Percentiles rank a stretch among this genome's conserved stretches.
Conservation (phyloP, 2,329 filamentous ascomycete genomes). For the Ascochyta pisi region DNA sequence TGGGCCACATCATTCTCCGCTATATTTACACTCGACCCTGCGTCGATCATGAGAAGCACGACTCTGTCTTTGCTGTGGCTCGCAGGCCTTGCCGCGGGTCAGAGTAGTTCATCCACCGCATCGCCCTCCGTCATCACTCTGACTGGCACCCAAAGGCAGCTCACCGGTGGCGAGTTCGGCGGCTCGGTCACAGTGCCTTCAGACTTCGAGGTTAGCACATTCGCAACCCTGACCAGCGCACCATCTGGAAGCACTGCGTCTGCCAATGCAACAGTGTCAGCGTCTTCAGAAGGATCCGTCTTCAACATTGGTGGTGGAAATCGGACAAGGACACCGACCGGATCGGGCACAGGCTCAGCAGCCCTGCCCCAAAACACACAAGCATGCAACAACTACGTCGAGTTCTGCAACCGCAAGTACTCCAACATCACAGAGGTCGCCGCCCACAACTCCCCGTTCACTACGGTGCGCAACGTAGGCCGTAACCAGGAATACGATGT, state of each 20-base stretch:
- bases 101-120: conserved; percentile 31
- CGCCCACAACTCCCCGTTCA: conserved; percentile 51
- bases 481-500: conserved; percentile 49
- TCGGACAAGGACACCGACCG: conserved; percentile 33
- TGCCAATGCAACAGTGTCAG: conserved; percentile 32
- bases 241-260: conserved; percentile 24
- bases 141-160: conserved; percentile 25
- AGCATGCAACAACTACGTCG: conserved; percentile 51
- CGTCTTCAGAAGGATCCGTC: conserved; percentile 28
- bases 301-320: conserved; percentile 39
- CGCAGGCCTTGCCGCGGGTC: conserved; percentile 31
- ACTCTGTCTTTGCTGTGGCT: conserved; percentile 34
- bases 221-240: conserved; percentile 30
- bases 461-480: conserved; percentile 39
- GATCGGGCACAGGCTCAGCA: conserved; percentile 32
- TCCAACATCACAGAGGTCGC: conserved; percentile 52
- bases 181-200: conserved; percentile 37
- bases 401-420: conserved; percentile 50
- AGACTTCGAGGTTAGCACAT: conserved; percentile 38
- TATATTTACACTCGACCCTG: conserved; percentile 16
- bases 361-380: conserved; percentile 49
- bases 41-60: conserved; percentile 31
- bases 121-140: conserved; percentile 36
- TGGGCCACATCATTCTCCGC: conserved; percentile 1
- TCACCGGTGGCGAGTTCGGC: conserved; percentile 28